These are phyloP conservation scores for Cordyceps farinosa DNA, from an alignment of 2,329 filamentous ascomycete species.

Conservation along the genomic window DNA sequence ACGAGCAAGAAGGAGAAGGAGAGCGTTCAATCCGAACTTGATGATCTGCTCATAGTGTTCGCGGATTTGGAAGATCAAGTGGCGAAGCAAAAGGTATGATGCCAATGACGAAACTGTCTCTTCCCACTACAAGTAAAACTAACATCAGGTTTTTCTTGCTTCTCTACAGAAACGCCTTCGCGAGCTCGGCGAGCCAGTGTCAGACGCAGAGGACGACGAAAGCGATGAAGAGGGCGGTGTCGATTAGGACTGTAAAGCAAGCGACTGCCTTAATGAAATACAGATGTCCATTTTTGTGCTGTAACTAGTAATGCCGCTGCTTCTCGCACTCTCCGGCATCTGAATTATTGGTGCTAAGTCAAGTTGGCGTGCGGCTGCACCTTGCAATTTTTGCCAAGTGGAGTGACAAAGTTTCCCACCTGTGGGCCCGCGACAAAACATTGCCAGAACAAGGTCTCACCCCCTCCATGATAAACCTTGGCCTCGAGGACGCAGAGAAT, in stretches of 20 bases:
- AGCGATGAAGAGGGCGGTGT: slow-evolving; percentile 55
- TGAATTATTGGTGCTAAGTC: neutral
- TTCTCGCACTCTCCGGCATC: neutral
- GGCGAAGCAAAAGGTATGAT: slow-evolving; percentile 66
- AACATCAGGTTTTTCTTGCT: neutral
- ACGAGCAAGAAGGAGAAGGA: slow-evolving; percentile 59
- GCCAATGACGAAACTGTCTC: neutral
- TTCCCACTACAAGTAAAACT: neutral
- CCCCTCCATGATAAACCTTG: neutral
- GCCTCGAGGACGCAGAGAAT: neutral
- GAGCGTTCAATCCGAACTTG: slow-evolving; percentile 66
- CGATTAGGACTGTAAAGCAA: slow-evolving; percentile 34
- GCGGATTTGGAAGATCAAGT: slow-evolving; percentile 76
- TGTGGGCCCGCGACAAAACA: slow-evolving; percentile 12
- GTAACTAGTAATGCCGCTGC: neutral
- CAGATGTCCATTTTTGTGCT: neutral
- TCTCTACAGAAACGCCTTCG: slow-evolving; percentile 52
- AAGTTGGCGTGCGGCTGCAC: neutral
- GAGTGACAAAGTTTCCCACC: slow-evolving; percentile 11
- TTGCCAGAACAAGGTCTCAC: neutral
- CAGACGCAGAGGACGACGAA: slow-evolving; percentile 70
- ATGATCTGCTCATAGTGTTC: slow-evolving; percentile 79
- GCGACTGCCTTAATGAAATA: neutral
- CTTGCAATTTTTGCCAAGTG: slow-evolving; percentile 12
- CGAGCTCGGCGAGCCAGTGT: slow-evolving; percentile 66